These are phyloP conservation scores for Suhomyces faveliae DNA, from an alignment of 805 yeast genomes.

Conservation along the genomic window DNA sequence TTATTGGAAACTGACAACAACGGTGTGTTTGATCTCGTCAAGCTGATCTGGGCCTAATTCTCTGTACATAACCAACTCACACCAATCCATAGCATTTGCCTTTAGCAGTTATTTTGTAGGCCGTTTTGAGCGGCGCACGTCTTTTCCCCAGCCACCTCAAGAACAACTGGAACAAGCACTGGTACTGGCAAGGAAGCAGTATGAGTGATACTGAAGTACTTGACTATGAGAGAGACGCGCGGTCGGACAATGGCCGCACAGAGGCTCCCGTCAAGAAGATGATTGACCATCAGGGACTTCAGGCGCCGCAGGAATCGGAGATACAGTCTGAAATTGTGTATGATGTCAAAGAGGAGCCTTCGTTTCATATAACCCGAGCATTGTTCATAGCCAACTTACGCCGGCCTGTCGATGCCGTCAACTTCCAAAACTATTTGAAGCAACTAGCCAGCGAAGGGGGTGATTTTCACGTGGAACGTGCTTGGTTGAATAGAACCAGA, in stretches of 20 bases:
- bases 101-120: too few relatives aligned
- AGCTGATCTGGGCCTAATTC: constrained; percentile 53
- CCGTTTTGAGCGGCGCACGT: background rate
- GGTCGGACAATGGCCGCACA: background rate
- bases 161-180: background rate
- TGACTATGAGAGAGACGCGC: constrained; percentile 11
- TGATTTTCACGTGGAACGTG: constrained; percentile 35
- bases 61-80: background rate
- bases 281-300: constrained; percentile 20
- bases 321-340: constrained; percentile 23
- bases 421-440: constrained; percentile 36
- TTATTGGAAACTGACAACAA: constrained; percentile 74
- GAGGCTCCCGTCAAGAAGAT: background rate
- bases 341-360: constrained; percentile 28
- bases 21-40: constrained; percentile 70
- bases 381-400: constrained; percentile 45
- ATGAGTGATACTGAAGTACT: constrained; percentile 17
- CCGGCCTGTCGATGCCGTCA: constrained; percentile 36
- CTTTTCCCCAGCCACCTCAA: background rate
- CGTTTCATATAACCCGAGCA: constrained; percentile 42
- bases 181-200: background rate
- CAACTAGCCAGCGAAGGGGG: constrained; percentile 24
- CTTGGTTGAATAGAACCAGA: constrained; percentile 43
- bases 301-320: constrained; percentile 9
- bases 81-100: background rate